Evolutionary conservation across 768 basidiomycete species (phyloP).

Genomic region (Psilocybe cubensis): DNA sequence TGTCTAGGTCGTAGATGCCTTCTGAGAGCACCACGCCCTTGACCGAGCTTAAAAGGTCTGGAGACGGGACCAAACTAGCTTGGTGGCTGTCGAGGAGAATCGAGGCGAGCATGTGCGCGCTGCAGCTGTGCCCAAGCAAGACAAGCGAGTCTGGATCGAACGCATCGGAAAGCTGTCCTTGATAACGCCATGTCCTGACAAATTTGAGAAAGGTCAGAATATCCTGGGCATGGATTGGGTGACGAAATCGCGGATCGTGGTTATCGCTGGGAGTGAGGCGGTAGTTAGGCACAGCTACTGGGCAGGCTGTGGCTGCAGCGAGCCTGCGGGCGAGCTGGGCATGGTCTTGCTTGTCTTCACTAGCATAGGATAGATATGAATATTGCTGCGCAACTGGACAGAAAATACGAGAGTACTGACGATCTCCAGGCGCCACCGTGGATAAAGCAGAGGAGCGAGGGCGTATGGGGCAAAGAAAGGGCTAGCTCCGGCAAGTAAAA

Average conservation of each 20-base stretch:
- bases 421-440: conserved; percentile 87
- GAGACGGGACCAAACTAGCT: conserved; percentile 49
- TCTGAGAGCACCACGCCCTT: conserved; percentile 68
- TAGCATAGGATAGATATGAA: conserved; percentile 27
- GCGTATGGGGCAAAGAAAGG: conserved; percentile 3
- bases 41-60: conserved; percentile 43
- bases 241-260: conserved; percentile 47
- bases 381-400: neutral
- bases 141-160: conserved; percentile 50
- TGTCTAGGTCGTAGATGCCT: conserved; percentile 79
- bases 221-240: conserved; percentile 77
- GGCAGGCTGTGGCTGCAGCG: conserved; percentile 46
- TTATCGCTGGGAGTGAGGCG: conserved; percentile 59
- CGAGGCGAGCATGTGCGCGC: conserved; percentile 78
- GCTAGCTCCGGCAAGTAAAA: conserved; percentile 39
- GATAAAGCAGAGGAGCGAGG: conserved; percentile 68
- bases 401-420: conserved; percentile 45
- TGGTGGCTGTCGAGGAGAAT: conserved; percentile 61
- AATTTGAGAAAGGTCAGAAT: conserved; percentile 63
- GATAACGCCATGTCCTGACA: conserved; percentile 50
- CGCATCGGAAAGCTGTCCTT: conserved; percentile 25
- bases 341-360: conserved; percentile 76
- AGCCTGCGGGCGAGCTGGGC: conserved; percentile 55
- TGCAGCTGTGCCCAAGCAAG: conserved; percentile 80
- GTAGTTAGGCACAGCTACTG: conserved; percentile 81